Conservation (phyloP, 2,329 filamentous ascomycete genomes). For the Exophiala oligosperma region DNA sequence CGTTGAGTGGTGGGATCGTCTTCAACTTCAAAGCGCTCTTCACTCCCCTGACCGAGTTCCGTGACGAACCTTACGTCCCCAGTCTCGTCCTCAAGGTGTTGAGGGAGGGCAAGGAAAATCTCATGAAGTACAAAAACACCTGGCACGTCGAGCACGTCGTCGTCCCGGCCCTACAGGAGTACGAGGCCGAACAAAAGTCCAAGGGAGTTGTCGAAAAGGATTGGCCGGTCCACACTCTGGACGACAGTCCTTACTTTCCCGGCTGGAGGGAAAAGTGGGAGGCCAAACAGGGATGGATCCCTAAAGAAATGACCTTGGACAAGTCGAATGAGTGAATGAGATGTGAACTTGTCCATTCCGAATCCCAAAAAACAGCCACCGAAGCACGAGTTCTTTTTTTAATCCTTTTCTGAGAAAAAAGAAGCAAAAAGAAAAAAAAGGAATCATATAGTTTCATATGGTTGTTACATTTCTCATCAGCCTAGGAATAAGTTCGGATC, state of each 20-base stretch:
- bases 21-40: constrained; percentile 92
- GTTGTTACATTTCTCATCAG: no score
- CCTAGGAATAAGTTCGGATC: no score
- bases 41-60: constrained; percentile 69
- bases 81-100: constrained; percentile 67
- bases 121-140: constrained; percentile 80
- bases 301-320: neutral
- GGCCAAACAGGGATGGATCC: constrained; percentile 58
- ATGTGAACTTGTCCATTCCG: neutral
- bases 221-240: constrained; percentile 69
- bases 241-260: constrained; percentile 73
- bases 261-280: constrained; percentile 78
- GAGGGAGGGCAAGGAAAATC: constrained; percentile 65
- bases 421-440: no score
- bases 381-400: no score
- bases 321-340: neutral
- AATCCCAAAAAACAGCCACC: no score
- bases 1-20: constrained; percentile 70
- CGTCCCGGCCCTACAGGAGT: constrained; percentile 64
- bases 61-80: constrained; percentile 72
- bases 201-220: constrained; percentile 59
- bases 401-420: no score
- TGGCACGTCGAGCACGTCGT: constrained; percentile 77
- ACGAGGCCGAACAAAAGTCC: constrained; percentile 65
- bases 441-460: no score